phyloP scores from a whole-genome alignment of 768 basidiomycete genomes.

The Porphyrellus cyaneotinctus region DNA sequence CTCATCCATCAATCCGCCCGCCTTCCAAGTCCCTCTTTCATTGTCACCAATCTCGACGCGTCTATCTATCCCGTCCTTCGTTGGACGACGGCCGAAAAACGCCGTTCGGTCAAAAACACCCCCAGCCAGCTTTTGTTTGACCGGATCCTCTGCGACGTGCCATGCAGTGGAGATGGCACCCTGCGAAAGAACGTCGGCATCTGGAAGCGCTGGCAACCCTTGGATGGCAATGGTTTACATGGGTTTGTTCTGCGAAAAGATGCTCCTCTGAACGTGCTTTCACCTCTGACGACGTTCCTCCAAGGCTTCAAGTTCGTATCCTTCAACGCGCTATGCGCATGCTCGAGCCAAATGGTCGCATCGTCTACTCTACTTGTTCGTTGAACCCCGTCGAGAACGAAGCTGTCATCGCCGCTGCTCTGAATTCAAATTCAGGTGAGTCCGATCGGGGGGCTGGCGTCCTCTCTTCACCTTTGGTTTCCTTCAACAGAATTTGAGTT shows the following conservation, averaged over 20 bases:
- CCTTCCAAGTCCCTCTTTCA: slow-evolving; percentile 83
- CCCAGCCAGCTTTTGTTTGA: slow-evolving; percentile 73
- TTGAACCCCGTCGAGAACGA: slow-evolving; percentile 97
- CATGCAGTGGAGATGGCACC: slow-evolving; percentile 90
- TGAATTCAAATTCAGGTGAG: slow-evolving; percentile 65
- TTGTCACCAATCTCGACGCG: slow-evolving; percentile 98
- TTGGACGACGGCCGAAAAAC: slow-evolving; percentile 15
- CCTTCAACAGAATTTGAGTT: slow-evolving; percentile 60
- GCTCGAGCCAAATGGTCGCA: slow-evolving; percentile 59
- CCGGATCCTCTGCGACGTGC: slow-evolving; percentile 93
- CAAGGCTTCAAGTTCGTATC: slow-evolving; percentile 88
- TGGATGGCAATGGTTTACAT: slow-evolving; percentile 90
- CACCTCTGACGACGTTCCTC: slow-evolving; percentile 6
- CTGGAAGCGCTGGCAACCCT: slow-evolving; percentile 88
- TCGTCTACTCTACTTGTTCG: slow-evolving; percentile 98
- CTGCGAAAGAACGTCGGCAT: slow-evolving; percentile 91
- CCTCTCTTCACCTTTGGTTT: not conserved
- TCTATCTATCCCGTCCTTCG: slow-evolving; percentile 74
- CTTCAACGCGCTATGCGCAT: slow-evolving; percentile 77
- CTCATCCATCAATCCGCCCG: slow-evolving; percentile 95
- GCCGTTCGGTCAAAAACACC: slow-evolving; percentile 35
- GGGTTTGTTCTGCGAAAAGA: slow-evolving; percentile 43
- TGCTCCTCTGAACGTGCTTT: not conserved
- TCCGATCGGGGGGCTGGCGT: not conserved
- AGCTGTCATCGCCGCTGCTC: slow-evolving; percentile 84